Evolutionary conservation across 2,329 filamentous ascomycete species (phyloP).

Genomic region (Pleoardoris graminearum): DNA sequence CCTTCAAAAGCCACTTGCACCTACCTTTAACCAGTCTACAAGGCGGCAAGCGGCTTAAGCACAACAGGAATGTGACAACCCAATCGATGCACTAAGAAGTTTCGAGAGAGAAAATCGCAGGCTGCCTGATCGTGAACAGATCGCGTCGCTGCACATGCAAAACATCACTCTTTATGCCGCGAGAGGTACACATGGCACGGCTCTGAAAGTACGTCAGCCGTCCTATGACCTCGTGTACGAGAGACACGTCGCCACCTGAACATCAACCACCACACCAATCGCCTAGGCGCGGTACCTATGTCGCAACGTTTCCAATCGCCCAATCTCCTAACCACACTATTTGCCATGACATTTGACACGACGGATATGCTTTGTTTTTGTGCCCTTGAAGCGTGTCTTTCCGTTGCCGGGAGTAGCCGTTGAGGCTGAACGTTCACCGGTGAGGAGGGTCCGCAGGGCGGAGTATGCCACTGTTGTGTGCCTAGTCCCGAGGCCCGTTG

Average conservation of each 20-base stretch:
- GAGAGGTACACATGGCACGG: no score
- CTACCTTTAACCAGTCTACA: no score
- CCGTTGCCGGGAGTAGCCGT: background rate
- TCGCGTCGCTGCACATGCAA: no score
- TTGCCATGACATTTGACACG: background rate
- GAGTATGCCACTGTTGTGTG: slow-evolving; percentile 1
- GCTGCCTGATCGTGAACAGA: no score
- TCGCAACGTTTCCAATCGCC: background rate
- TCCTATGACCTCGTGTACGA: background rate
- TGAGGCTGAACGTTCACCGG: slow-evolving; percentile 2
- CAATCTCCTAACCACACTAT: background rate
- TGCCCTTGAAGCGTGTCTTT: background rate
- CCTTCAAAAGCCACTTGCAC: no score
- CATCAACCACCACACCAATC: background rate
- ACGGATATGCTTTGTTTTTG: background rate
- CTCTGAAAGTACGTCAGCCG: slow-evolving; percentile 3
- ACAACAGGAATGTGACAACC: no score
- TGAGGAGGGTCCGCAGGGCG: background rate
- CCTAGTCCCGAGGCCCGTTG: background rate
- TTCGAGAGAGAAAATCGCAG: no score
- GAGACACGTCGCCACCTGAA: slow-evolving; percentile 2
- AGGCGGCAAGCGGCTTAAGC: no score
- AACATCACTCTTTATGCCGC: background rate
- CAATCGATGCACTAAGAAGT: no score
- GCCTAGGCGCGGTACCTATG: background rate